Evolutionary conservation across 352 stramenopile species (phyloP), one percentile per base, ranked within the genome.

Genomic region (Blastocystis sp.): DNA sequence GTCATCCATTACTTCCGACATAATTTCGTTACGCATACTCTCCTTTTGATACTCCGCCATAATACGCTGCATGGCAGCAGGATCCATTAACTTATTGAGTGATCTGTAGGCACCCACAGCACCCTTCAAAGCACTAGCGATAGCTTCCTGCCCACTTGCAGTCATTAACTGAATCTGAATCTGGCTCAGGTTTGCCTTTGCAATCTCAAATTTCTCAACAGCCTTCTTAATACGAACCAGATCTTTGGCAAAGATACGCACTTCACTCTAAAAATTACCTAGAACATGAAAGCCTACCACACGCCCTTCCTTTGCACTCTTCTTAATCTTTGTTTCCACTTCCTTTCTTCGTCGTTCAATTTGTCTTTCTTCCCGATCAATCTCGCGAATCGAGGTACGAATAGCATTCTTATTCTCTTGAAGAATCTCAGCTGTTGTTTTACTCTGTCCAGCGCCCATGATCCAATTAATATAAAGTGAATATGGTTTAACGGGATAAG

Each of bases 91-190:
- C 27, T 49, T 27, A 61, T 61, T 80, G 12, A 80, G n/a, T 9
- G 69, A 43, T 37, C 21, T 32, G 37, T 80, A 80, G 3, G 69
- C 43, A 12, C 21, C 69, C 16, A 43, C 46, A 61, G 69, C 69
- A 24, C 69, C 69, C 69, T 80, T 80, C 1, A 80, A 7, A 19
- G 69, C 42, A 63, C 19, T 46, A 3, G 39, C 61, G 39, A 80
- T 61, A 39, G 39, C 69, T 59, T 80, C 69, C 46, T 80, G 69
- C 24, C 69, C 69, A 39, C 69, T 80, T 21, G 69, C 69, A 42
- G 69, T 80, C 27, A 80, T 59, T 59, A 80, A 42, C 43, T 80
- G 69, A 63, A 80, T 61, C 46, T 61, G 69, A 37, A 80, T 80
- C 5, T 49, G 35, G 27, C 61, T 27, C 11, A 80, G 24, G 52